Base-by-base conservation (phyloP, 257 asterid genomes). In the Lycium barbarum region DNA sequence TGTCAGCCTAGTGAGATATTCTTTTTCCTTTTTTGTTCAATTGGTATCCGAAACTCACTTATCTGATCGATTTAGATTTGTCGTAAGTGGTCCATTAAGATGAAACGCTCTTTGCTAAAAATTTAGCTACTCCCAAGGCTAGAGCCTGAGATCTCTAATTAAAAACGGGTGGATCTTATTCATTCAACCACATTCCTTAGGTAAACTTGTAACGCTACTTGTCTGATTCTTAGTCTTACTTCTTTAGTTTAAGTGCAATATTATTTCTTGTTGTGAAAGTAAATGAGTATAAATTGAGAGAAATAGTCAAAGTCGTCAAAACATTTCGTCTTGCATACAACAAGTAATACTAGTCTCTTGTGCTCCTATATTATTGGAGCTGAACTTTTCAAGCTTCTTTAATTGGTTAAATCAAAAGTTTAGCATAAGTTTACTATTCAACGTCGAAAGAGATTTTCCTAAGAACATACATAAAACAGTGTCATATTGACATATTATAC, bases 181-280 rank as follows among this genome's bases (percentile, higher is more conserved):
- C 33, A 26, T 26, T 1, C 33, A 4, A 67, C 11, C 74, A 15
- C 51, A 14, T 36, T 3, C 9, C 14, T 40, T 49, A 26, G 33
- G 33, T 67, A 67, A 35, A 49, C 36, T 6, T 14, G 76, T 22
- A 36, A 11, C 51, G 33, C 33, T 26, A 67, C 0, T 6, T 36
- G 4, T 35, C 5, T 67, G 3, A 70, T 51, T 7, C 15, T 38
- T 68, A 11, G 38, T 40, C 18, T 40, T 15, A 70, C 20, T 61
- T 6, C 20, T 7, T 49, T 36, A 47, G 26, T 47, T 20, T n/a
- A 47, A 20, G 40, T 36, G 35, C 35, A 67, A 12, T 47, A 51
- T 47, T 74, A 74, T 74, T 22, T 74, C 43, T 74, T 74, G 6
- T 74, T 43, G 81, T 20, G 81, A 49, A 74, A 47, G 81, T 26